A percentile compares a stretch with the other conserved stretches of the same genome.
These are phyloP conservation scores for Cryptococcus neoformans DNA, from an alignment of 1,284 basidiomycete species.

Conservation along the genomic window DNA sequence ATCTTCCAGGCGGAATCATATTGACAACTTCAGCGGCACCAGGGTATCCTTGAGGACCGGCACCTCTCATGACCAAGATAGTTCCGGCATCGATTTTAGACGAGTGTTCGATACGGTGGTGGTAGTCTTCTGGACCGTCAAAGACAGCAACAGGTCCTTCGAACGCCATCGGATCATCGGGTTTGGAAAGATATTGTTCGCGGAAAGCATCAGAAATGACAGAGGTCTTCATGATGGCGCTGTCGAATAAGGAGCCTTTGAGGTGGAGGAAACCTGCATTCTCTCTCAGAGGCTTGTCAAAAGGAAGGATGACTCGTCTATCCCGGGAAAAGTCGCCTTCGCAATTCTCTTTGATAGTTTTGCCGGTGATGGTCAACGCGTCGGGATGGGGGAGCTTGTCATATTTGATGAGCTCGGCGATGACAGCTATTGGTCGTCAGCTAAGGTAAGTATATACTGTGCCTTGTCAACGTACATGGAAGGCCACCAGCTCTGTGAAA, in stretches of 20 bases:
- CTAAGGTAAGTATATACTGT: background rate
- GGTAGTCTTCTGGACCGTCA: constrained; percentile 49
- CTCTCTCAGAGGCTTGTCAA: constrained; percentile 34
- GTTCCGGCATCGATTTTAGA: constrained; percentile 30
- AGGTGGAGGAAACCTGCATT: constrained; percentile 48
- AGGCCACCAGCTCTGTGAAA: constrained; percentile 47
- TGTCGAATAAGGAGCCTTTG: constrained; percentile 47
- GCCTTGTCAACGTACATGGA: constrained; percentile 25
- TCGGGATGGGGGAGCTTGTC: constrained; percentile 38
- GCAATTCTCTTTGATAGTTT: constrained; percentile 38
- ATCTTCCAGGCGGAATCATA: constrained; percentile 47
- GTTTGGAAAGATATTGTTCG: constrained; percentile 44
- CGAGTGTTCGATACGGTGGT: constrained; percentile 36
- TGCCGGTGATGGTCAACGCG: constrained; percentile 40
- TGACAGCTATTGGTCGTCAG: constrained; percentile 21
- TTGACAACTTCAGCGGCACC: constrained; percentile 49
- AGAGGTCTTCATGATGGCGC: constrained; percentile 50
- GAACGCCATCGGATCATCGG: constrained; percentile 47
- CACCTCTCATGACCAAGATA: constrained; percentile 47
- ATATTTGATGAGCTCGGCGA: constrained; percentile 40
- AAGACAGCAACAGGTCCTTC: constrained; percentile 49
- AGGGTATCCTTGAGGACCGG: constrained; percentile 46
- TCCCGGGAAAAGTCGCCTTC: constrained; percentile 38
- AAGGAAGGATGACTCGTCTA: constrained; percentile 42
- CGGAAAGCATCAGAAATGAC: constrained; percentile 43